A percentile compares a stretch with the other conserved stretches of the same genome.
These are phyloP conservation scores for Phoma sp. DNA, from an alignment of 2,329 filamentous ascomycete genomes.

Conservation along the genomic window DNA sequence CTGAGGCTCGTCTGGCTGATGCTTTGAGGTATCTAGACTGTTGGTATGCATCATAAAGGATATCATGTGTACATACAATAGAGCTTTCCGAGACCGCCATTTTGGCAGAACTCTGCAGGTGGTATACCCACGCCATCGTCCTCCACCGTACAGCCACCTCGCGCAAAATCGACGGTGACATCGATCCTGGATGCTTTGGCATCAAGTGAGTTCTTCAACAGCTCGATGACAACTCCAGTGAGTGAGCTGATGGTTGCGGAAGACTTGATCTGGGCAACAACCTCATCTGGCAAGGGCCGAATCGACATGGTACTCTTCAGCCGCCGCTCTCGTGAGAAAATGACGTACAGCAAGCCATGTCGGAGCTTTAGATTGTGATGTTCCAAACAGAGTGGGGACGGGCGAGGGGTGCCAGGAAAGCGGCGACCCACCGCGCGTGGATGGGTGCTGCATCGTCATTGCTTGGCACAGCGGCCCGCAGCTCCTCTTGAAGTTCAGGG, in stretches of 20 bases:
- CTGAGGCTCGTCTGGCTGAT: constrained; percentile 48
- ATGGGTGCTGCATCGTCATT: constrained; percentile 13
- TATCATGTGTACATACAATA: constrained; percentile 64
- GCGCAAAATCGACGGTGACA: constrained; percentile 75
- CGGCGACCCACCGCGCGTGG: constrained; percentile 10
- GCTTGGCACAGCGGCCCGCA: constrained; percentile 18
- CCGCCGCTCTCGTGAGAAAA: constrained; percentile 8
- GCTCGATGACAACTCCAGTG: constrained; percentile 72
- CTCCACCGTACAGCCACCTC: constrained; percentile 79
- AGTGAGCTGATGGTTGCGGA: constrained; percentile 81
- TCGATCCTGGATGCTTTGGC: constrained; percentile 73
- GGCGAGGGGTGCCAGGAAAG: constrained; percentile 3
- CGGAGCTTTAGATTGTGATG: constrained; percentile 3
- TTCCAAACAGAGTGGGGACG: constrained; percentile 8
- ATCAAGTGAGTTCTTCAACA: constrained; percentile 87
- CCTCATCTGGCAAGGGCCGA: constrained; percentile 72
- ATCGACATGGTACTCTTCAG: constrained; percentile 55
- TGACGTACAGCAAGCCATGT: constrained; percentile 9
- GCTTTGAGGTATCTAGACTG: constrained; percentile 78
- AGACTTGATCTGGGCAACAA: constrained; percentile 81
- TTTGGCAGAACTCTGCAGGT: constrained; percentile 72
- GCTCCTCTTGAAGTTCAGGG: constrained; percentile 20
- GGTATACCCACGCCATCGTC: constrained; percentile 85
- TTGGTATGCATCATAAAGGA: constrained; percentile 5
- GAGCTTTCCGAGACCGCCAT: constrained; percentile 74